phyloP scores from a whole-genome alignment of 2,329 filamentous ascomycete genomes.

The Tolypocladium nubicola region DNA sequence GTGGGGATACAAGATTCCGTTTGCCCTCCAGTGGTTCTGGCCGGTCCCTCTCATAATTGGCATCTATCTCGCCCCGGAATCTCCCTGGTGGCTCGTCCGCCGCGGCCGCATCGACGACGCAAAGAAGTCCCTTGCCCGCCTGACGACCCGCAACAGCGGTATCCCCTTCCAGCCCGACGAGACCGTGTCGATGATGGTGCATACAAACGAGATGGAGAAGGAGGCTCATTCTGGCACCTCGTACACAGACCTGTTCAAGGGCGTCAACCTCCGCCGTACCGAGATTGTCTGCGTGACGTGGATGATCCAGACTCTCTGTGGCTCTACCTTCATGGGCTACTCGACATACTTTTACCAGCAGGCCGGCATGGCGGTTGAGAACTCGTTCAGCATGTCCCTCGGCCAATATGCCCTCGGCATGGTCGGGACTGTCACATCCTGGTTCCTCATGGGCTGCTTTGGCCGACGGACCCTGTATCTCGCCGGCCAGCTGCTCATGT shows the following conservation, averaged over 20 bases:
- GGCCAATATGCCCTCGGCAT: slow-evolving; percentile 32
- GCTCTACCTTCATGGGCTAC: slow-evolving; percentile 41
- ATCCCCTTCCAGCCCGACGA: slow-evolving; percentile 27
- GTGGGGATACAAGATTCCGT: slow-evolving; percentile 37
- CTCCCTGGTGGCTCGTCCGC: slow-evolving; percentile 39
- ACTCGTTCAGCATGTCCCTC: slow-evolving; percentile 28
- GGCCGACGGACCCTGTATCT: slow-evolving; percentile 36
- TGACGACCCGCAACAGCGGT: slow-evolving; percentile 26
- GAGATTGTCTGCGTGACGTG: slow-evolving; percentile 34
- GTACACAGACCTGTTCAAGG: slow-evolving; percentile 38
- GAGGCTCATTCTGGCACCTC: slow-evolving; percentile 25
- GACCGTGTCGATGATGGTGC: slow-evolving; percentile 38
- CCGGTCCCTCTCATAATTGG: slow-evolving; percentile 31
- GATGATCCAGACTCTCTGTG: slow-evolving; percentile 29
- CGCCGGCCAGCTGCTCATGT: slow-evolving; percentile 37
- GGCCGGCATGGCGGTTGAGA: slow-evolving; percentile 26
- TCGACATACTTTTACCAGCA: slow-evolving; percentile 42
- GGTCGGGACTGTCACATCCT: slow-evolving; percentile 33
- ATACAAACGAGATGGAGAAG: slow-evolving; percentile 39
- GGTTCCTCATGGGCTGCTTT: slow-evolving; percentile 30
- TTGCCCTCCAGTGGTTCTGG: slow-evolving; percentile 39
- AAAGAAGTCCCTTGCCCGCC: slow-evolving; percentile 24
- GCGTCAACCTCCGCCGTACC: slow-evolving; percentile 32
- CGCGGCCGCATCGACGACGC: slow-evolving; percentile 26
- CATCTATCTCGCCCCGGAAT: slow-evolving; percentile 35